Conservation (phyloP, 169 alveolate genomes). For the Fabrea salina region DNA sequence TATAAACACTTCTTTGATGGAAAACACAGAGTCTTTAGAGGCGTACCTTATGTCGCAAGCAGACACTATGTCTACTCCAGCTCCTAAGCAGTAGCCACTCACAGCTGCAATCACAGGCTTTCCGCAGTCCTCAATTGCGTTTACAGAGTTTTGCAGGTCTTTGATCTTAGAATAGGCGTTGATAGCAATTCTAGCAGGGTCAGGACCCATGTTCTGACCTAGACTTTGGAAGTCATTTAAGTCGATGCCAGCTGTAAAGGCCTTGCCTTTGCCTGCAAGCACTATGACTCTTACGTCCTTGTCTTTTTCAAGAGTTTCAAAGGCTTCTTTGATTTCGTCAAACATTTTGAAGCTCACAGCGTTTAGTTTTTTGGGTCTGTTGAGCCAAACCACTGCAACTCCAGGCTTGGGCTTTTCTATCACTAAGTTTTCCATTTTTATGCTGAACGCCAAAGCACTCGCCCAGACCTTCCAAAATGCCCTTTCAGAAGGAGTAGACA, state of each 20-base stretch:
- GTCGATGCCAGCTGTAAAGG: conserved; percentile 57
- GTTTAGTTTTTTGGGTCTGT: conserved; percentile 52
- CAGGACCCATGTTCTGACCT: neutral
- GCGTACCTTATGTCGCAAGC: conserved; percentile 69
- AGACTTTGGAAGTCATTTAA: conserved; percentile 14
- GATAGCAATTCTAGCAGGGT: conserved; percentile 7
- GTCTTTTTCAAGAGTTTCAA: neutral
- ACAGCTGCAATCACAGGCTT: conserved; percentile 74
- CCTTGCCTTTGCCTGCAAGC: conserved; percentile 37
- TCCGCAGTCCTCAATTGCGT: conserved; percentile 43
- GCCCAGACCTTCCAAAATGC: neutral
- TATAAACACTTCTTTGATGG: conserved; percentile 63
- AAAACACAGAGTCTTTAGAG: conserved; percentile 59
- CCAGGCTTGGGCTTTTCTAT: neutral
- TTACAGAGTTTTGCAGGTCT: conserved; percentile 27
- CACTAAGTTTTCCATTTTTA: neutral
- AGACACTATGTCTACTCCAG: conserved; percentile 60
- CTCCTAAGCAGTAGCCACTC: conserved; percentile 66
- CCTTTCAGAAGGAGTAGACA: neutral
- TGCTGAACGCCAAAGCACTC: conserved; percentile 6
- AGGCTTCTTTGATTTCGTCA: conserved; percentile 31
- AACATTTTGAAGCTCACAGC: conserved; percentile 46
- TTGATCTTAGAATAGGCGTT: conserved; percentile 4
- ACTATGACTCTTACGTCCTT: conserved; percentile 39
- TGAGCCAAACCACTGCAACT: conserved; percentile 42